Base-by-base conservation (phyloP, 805 yeast genomes). In the Grigorovia jiainica region DNA sequence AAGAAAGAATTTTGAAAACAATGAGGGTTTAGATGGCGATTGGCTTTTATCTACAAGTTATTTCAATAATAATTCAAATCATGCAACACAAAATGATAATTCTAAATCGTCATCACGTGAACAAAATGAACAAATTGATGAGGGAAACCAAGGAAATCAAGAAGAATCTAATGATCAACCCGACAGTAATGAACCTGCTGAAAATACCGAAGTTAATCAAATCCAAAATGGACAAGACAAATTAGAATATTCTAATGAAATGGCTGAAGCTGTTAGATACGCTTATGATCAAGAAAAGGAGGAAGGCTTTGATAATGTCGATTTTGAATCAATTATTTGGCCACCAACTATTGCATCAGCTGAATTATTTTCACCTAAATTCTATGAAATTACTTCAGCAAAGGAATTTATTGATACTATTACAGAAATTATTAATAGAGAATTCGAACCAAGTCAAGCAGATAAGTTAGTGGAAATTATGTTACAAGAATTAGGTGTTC, bases 401-500 rank as follows among this genome's bases (percentile, higher is more conserved):
- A 48, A 48, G 34, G 55, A 53, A 21, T 61, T 68, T 38, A 54
- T 67, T 40, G 56, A 55, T 7, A 66, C 61, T 43, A 54, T 67
- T 23, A 51, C 58, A 13, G 70, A 67, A 29, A 65, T 68, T 35
- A 69, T 68, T 4, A 57, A 61, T 29, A 55, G 72, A 47, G 64
- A 60, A 39, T 68, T 66, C 44, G 66, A 62, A 23, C 60, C 66
- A 15, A 61, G 66, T 4, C 71, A 68, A 47, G 72, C 73, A 11
- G 73, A 68, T 39, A 60, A 61, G 41, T 54, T 69, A 39, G 67
- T 69, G 7, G 61, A 64, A 33, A 65, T 65, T 15, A 43, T 69
- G n/a, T 60, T 61, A 40, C 62, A 57, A 16, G 73, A 68, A 40
- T 59, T 65, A 5, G 74, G 74, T 40, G 61, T 70, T 9, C 59